A percentile compares a stretch with the other conserved stretches of the same genome.
Conservation (phyloP, 495 filamentous ascomycete genomes). For the Cryomyces minteri region DNA sequence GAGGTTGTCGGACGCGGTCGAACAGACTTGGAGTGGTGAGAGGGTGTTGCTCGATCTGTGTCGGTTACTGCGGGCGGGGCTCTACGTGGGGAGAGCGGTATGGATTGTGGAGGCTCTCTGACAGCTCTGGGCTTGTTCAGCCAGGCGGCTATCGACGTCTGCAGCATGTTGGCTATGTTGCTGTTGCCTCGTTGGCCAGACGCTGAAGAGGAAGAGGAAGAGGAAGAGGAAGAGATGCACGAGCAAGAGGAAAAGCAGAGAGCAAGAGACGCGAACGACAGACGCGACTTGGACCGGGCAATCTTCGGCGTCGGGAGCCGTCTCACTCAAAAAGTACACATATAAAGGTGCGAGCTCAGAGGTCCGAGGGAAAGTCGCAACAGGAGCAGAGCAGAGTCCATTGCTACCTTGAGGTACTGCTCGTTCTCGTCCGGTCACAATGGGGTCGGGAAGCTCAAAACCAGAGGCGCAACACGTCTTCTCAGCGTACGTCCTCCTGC, state of each 20-base stretch:
- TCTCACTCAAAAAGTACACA: too few species aligned
- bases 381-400: too few species aligned
- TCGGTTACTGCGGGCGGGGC: not conserved
- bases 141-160: constrained; percentile 20
- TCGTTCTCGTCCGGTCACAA: not conserved
- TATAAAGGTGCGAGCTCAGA: too few species aligned
- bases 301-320: too few species aligned
- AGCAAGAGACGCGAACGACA: too few species aligned
- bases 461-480: constrained; percentile 18
- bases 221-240: not conserved
- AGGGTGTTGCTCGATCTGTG: not conserved
- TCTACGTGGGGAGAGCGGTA: not conserved
- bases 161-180: constrained; percentile 10
- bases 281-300: too few species aligned
- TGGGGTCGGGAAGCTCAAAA: constrained; percentile 22
- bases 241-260: too few species aligned
- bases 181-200: not conserved
- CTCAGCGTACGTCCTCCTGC: constrained; percentile 12
- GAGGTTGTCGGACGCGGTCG: not conserved
- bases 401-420: too few species aligned
- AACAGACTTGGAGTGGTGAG: not conserved
- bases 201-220: not conserved
- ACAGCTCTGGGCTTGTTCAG: constrained; percentile 16
- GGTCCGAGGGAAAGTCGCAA: too few species aligned
- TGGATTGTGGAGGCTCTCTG: constrained; percentile 1